Conservation (phyloP, 2,329 filamentous ascomycete species). For the Penicillium glabrum region DNA sequence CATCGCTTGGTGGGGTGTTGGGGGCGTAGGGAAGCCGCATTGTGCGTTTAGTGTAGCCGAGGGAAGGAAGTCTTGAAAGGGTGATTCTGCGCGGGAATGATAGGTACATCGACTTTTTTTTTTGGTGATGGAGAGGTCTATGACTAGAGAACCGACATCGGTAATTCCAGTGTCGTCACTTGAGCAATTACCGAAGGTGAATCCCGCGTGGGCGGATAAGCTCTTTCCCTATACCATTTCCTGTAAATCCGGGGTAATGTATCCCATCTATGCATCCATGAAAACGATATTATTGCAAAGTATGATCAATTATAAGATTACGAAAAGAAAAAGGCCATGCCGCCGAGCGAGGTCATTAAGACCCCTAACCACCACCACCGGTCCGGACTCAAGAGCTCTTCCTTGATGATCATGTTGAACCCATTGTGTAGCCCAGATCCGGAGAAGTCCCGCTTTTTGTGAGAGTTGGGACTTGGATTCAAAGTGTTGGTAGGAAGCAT, state of each 20-base stretch:
- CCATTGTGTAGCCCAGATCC: background rate
- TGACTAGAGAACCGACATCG: background rate
- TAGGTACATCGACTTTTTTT: background rate
- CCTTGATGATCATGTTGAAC: conserved; percentile 27
- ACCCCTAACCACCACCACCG: conserved; percentile 51
- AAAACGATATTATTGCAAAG: background rate
- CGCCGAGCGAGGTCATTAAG: conserved; percentile 47
- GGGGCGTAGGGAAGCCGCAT: conserved; percentile 27
- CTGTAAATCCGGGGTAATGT: background rate
- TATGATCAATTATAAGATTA: conserved; percentile 12
- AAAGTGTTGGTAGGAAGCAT: conserved; percentile 70
- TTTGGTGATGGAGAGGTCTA: background rate
- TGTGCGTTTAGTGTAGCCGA: conserved; percentile 2
- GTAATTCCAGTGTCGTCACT: background rate
- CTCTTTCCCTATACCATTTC: background rate
- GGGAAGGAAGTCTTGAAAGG: background rate
- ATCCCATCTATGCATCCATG: background rate
- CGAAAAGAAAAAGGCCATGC: conserved; percentile 37
- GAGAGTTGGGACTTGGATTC: conserved; percentile 53
- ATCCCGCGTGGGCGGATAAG: background rate
- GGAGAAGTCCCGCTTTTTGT: conserved; percentile 25
- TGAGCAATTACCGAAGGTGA: background rate
- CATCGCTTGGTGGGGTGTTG: conserved; percentile 21
- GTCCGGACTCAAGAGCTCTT: conserved; percentile 40
- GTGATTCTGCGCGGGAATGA: background rate